These are phyloP conservation scores for Xylaria telfairii DNA, from an alignment of 495 filamentous ascomycete genomes.

Conservation along the genomic window DNA sequence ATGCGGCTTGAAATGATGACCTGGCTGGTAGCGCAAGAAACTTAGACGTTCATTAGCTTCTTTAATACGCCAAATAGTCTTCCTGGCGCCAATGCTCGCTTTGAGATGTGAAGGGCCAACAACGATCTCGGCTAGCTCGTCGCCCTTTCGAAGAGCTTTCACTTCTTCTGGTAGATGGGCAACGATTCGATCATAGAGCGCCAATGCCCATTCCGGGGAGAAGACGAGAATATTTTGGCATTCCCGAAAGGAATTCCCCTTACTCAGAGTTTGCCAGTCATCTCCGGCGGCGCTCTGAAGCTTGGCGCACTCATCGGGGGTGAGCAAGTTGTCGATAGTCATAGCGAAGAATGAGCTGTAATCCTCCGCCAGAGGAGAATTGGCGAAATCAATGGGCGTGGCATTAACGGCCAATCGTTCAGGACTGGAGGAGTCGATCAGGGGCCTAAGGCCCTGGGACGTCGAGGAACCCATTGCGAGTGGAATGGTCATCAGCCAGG, in stretches of 20 bases:
- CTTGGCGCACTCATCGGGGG: constrained; percentile 62
- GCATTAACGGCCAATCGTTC: constrained; percentile 25
- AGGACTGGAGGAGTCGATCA: constrained; percentile 24
- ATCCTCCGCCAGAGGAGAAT: constrained; percentile 56
- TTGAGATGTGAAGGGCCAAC: constrained; percentile 35
- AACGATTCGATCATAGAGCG: constrained; percentile 72
- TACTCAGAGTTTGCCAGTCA: constrained; percentile 36
- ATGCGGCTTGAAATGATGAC: constrained; percentile 80
- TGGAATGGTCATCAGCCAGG: neutral
- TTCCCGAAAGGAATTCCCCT: constrained; percentile 45
- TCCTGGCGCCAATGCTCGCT: constrained; percentile 35
- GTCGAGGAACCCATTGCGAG: constrained; percentile 28
- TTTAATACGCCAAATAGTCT: constrained; percentile 56
- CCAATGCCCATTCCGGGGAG: constrained; percentile 61
- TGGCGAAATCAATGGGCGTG: constrained; percentile 56
- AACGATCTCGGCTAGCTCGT: constrained; percentile 61
- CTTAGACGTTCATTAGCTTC: constrained; percentile 79
- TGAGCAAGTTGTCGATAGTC: constrained; percentile 70
- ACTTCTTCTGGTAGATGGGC: constrained; percentile 66
- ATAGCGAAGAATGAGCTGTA: constrained; percentile 62
- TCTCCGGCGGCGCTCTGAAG: constrained; percentile 57
- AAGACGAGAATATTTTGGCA: constrained; percentile 70
- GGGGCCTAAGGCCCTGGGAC: constrained; percentile 19
- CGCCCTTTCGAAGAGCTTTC: constrained; percentile 33
- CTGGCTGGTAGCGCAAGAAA: constrained; percentile 77